Base-by-base conservation (phyloP, 257 asterid genomes). In the Apocynum venetum region DNA sequence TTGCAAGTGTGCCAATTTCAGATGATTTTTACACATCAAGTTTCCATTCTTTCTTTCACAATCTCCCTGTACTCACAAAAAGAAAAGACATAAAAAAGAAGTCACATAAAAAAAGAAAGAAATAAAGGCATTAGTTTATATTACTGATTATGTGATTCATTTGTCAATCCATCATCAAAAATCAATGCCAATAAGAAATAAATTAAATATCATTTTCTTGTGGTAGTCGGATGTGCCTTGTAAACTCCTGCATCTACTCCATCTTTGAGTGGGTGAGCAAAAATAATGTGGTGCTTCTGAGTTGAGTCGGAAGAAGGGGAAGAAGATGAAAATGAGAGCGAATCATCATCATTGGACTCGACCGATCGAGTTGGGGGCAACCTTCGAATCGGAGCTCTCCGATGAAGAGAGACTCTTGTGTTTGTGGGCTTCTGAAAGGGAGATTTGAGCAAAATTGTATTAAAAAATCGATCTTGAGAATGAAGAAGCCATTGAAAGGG, bases 191-290 rank as follows among this genome's bases (percentile, higher is more conserved):
- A 19, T 65, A 43, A 12, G 12, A 31, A 2, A 0, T 11, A 14
- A 75, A 75, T 7, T 25, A 25, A 25, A 25, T 25, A 25, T 25
- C 31, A 25, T 25, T 25, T 25, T 25, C 31, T 25, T 25, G 31
- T 25, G 31, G 31, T 25, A 25, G 31, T 13, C 12, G 49, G 66
- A 60, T 43, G 41, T 43, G 87, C 93, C 93, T 90, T 94, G 85
- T 94, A 92, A 74, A 92, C 83, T 63, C 98, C 97, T 64, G 60
- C n/a, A 72, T 94, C 97, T 77, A 91, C 59, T 65, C 98, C 98
- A 78, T 91, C 84, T 74, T 94, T 96, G 35, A 94, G 96, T 63
- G 93, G 87, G 13, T 89, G 90, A 4, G 88, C 85, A 10, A 38
- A 44, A 46, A 51, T 14, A 9, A 51, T 10, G 55, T 75, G 84